These are phyloP conservation scores for Moesziomyces antarcticus DNA, from an alignment of 1,284 basidiomycete genomes.

Conservation along the genomic window DNA sequence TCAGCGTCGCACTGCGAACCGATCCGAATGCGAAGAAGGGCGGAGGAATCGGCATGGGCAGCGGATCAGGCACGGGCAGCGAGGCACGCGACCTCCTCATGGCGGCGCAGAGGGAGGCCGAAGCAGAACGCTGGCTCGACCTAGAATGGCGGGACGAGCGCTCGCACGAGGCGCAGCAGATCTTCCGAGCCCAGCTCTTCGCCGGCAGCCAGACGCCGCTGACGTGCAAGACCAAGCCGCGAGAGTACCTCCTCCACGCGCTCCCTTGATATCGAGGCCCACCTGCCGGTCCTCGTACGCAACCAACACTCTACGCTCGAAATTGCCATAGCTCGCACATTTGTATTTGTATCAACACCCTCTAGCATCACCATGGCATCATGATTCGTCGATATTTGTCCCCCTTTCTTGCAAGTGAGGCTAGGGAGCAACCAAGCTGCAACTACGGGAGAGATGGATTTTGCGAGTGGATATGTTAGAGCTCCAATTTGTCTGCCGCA, in stretches of 20 bases:
- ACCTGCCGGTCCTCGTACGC: not conserved
- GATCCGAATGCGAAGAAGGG: slow-evolving; percentile 35
- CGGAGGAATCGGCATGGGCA: slow-evolving; percentile 33
- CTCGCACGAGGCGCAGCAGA: slow-evolving; percentile 36
- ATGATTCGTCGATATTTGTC: not conserved
- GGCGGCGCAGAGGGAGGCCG: slow-evolving; percentile 60
- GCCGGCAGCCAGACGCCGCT: slow-evolving; percentile 44
- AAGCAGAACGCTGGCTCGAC: slow-evolving; percentile 65
- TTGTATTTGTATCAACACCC: not conserved
- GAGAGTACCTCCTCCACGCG: slow-evolving; percentile 53
- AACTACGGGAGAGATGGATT: not conserved
- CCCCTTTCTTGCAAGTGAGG: too few species aligned
- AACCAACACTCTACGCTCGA: not conserved
- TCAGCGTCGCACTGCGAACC: slow-evolving; percentile 58
- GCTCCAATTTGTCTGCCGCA: not conserved
- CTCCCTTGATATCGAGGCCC: slow-evolving; percentile 12
- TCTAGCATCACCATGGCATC: not conserved
- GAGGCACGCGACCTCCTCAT: slow-evolving; percentile 53
- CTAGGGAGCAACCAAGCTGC: too few species aligned
- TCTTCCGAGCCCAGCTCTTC: slow-evolving; percentile 53
- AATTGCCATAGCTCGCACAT: not conserved
- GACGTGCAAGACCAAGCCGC: slow-evolving; percentile 50
- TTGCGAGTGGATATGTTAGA: not conserved
- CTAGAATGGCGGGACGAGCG: slow-evolving; percentile 60
- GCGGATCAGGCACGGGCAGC: slow-evolving; percentile 19